A percentile compares a stretch with the other conserved stretches of the same genome.
Conservation (phyloP, 257 asterid species). For the Capsicum chinense region DNA sequence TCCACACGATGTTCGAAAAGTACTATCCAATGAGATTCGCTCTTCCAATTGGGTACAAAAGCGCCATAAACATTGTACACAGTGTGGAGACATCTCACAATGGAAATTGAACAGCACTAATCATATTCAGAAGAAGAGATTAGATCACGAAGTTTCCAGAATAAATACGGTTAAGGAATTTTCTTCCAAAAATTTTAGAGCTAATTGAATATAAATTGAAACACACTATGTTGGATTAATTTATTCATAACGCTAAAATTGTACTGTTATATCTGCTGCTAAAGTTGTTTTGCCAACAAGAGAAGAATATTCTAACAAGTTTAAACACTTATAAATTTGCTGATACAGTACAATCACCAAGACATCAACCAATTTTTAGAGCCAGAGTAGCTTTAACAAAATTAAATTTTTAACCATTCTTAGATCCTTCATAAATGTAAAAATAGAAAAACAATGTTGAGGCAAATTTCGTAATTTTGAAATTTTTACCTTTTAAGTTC, state of each 20-base stretch:
- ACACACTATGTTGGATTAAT: not conserved
- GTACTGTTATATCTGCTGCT: not conserved
- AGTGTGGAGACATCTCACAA: not conserved
- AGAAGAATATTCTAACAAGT: constrained; percentile 13
- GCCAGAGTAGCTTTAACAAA: not conserved
- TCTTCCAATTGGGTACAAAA: not conserved
- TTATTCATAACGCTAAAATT: not conserved
- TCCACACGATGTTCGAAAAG: constrained; percentile 9
- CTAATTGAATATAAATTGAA: not conserved
- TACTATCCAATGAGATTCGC: not conserved
- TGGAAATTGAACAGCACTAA: not conserved
- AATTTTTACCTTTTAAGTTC: not conserved
- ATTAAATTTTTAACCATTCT: constrained; percentile 6
- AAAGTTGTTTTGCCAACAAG: constrained; percentile 15
- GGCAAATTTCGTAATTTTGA: not conserved
- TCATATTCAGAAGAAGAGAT: constrained; percentile 20
- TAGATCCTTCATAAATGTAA: constrained; percentile 12
- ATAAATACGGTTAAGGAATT: not conserved
- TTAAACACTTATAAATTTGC: not conserved
- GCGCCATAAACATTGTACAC: not conserved
- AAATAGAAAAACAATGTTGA: not conserved
- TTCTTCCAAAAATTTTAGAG: constrained; percentile 9
- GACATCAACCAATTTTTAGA: not conserved
- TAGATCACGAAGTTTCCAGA: not conserved
- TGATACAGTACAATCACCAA: constrained; percentile 1